Percentiles rank a stretch among this genome's conserved stretches.
phyloP scores from a whole-genome alignment of 2,329 filamentous ascomycete species.

The Juglanconis oblonga region DNA sequence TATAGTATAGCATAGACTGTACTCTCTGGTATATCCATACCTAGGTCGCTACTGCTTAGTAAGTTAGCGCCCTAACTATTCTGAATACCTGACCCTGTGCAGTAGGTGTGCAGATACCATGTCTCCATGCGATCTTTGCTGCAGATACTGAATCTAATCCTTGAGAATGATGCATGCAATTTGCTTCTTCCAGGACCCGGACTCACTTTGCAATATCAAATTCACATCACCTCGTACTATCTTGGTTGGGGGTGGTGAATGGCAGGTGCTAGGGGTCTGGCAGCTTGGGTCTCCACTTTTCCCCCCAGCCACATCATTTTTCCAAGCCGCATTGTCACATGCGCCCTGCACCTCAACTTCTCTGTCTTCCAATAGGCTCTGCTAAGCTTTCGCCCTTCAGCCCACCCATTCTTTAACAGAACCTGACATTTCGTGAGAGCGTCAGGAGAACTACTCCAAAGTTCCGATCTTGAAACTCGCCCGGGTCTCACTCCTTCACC shows the following conservation, averaged over 20 bases:
- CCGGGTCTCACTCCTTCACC: background rate
- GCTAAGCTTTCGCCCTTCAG: background rate
- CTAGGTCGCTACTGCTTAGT: too few species aligned
- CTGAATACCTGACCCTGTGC: too few species aligned
- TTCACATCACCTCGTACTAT: background rate
- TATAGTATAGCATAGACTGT: too few species aligned
- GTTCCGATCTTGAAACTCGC: background rate
- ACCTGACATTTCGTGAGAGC: constrained; percentile 10
- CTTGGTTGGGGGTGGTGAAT: background rate
- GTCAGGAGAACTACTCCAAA: background rate
- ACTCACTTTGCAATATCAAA: background rate
- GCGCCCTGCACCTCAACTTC: constrained; percentile 8
- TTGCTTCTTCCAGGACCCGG: too few species aligned
- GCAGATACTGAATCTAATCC: too few species aligned
- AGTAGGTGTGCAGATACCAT: too few species aligned
- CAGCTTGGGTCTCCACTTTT: constrained; percentile 4
- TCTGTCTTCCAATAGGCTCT: constrained; percentile 6
- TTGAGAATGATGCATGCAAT: background rate
- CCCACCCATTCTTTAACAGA: constrained; percentile 2
- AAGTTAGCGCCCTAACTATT: too few species aligned
- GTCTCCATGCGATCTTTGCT: too few species aligned
- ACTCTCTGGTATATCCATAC: too few species aligned
- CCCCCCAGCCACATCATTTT: constrained; percentile 14
- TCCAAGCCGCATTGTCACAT: background rate
- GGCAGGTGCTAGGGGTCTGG: background rate